Conservation (phyloP, 129 eudicot species). For the Arctium minus region DNA sequence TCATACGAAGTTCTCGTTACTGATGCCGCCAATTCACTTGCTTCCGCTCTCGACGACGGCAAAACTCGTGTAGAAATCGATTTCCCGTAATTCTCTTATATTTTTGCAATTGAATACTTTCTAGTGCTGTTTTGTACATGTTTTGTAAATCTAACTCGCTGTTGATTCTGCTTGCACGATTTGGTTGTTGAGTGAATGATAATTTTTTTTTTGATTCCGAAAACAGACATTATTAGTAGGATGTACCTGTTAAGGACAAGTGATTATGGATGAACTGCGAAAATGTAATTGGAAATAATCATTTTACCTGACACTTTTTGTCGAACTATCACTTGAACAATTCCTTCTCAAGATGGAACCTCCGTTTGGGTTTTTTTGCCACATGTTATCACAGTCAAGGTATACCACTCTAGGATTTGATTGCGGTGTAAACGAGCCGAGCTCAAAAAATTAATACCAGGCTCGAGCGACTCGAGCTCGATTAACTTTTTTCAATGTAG, state of each 20-base stretch:
- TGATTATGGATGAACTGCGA: not conserved
- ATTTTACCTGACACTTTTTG: not conserved
- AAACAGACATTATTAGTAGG: not conserved
- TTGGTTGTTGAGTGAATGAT: not conserved
- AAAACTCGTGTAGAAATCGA: conserved; percentile 84
- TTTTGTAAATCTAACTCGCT: not conserved
- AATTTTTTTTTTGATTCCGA: not conserved
- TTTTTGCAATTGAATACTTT: not conserved
- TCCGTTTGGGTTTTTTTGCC: too few relatives aligned
- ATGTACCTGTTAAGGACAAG: not conserved
- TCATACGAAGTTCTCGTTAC: conserved; percentile 76
- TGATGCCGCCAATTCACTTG: conserved; percentile 81
- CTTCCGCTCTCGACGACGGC: conserved; percentile 65
- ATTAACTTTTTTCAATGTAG: too few relatives aligned
- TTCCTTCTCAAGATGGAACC: not conserved
- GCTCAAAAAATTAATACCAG: too few relatives aligned
- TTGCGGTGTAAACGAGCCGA: too few relatives aligned
- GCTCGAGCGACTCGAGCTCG: too few relatives aligned
- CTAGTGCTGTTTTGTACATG: not conserved
- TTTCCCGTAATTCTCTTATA: conserved; percentile 60
- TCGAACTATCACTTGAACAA: not conserved
- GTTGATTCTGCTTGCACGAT: not conserved
- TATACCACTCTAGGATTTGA: too few relatives aligned
- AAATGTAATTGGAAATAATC: not conserved
- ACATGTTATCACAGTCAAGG: too few relatives aligned